phyloP scores from a whole-genome alignment of 305 asterid species.

The Fraxinus xanthoxyloides region DNA sequence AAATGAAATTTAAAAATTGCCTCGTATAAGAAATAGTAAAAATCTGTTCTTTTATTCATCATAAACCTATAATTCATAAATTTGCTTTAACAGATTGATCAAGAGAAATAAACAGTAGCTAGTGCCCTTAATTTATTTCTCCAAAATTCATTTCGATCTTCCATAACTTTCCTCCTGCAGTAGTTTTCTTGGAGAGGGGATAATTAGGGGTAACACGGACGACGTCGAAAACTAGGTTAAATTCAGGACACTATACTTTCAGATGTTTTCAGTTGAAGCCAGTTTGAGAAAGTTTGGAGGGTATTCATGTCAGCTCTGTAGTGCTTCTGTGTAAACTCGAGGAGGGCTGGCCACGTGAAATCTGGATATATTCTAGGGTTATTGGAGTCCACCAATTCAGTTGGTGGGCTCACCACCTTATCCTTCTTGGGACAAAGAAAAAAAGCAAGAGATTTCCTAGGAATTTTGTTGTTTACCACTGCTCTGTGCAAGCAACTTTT shows the following conservation, averaged over 20 bases:
- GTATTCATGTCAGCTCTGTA: conserved; percentile 86
- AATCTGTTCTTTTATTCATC: background rate
- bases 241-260: background rate
- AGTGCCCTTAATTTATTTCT: background rate
- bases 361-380: conserved; percentile 72
- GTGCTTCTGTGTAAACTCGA: conserved; percentile 74
- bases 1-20: conserved; percentile 30
- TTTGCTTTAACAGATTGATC: background rate
- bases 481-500: conserved; percentile 84
- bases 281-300: conserved; percentile 54
- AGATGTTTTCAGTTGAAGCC: conserved; percentile 46
- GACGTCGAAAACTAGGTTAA: background rate
- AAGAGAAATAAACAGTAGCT: background rate
- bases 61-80: background rate
- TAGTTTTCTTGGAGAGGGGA: background rate
- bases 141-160: background rate
- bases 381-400: conserved; percentile 63
- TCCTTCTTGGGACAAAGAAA: conserved; percentile 75
- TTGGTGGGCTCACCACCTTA: conserved; percentile 80
- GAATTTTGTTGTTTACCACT: conserved; percentile 69
- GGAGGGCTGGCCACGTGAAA: conserved; percentile 65
- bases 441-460: conserved; percentile 82
- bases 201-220: background rate
- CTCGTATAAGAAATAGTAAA: background rate
- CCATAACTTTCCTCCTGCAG: background rate